Evolutionary conservation across 306 rosid species (phyloP).

Genomic region (Trichosanthes cucumerina): DNA sequence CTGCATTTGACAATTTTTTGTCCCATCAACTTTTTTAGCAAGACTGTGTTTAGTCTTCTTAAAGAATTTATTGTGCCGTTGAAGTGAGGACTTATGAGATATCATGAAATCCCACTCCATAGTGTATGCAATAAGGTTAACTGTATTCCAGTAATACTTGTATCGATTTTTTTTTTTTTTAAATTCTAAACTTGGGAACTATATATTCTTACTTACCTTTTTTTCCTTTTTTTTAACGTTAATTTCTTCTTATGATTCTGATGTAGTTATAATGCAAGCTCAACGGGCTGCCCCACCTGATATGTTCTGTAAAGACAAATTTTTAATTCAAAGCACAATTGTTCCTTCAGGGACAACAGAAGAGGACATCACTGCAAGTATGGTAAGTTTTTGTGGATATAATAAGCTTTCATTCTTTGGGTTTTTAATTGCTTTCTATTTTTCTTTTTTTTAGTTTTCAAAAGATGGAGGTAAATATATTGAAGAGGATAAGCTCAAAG

Average conservation of each 20-base stretch:
- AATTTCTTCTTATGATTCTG: conserved; percentile 1
- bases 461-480: conserved; percentile 46
- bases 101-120: neutral
- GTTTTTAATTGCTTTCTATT: conserved; percentile 6
- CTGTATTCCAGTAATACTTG: neutral
- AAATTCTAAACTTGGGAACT: neutral
- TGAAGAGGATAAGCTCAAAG: conserved; percentile 79
- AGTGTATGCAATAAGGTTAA: neutral
- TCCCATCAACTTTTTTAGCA: neutral
- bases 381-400: conserved; percentile 41
- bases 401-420: conserved; percentile 5
- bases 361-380: conserved; percentile 56
- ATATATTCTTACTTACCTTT: neutral
- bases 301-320: conserved; percentile 82
- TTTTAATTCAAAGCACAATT: conserved; percentile 66
- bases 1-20: neutral
- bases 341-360: conserved; percentile 49
- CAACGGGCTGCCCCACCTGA: conserved; percentile 42
- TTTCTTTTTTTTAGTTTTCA: conserved; percentile 43
- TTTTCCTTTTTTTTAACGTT: neutral
- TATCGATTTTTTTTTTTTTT: neutral
- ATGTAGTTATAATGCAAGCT: conserved; percentile 84
- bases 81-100: neutral
- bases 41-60: neutral
- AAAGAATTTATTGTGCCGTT: neutral